phyloP scores from a whole-genome alignment of 176 grass and related monocot genomes.

The Carex cristatella region DNA sequence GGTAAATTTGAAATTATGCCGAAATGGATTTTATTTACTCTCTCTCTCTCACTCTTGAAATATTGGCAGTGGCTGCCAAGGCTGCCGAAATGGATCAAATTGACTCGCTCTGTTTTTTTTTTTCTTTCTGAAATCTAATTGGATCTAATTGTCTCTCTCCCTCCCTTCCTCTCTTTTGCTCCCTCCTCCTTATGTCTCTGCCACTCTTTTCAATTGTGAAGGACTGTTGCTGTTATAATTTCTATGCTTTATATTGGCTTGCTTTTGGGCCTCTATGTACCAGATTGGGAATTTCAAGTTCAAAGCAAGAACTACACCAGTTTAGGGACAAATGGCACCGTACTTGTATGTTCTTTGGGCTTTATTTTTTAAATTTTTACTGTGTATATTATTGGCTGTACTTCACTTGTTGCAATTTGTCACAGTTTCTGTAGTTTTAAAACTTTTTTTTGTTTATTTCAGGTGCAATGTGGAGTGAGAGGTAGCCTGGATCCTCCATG shows the following conservation, averaged over 20 bases:
- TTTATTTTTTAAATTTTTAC: neutral
- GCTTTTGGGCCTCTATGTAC: constrained; percentile 71
- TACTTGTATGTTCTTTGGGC: constrained; percentile 33
- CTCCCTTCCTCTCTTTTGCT: neutral
- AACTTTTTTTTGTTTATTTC: constrained; percentile 15
- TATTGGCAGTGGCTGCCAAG: too few species aligned
- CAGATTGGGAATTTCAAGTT: constrained; percentile 77
- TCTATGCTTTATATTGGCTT: constrained; percentile 59
- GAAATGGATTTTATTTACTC: neutral
- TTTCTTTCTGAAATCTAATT: too few species aligned
- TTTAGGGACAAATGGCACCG: constrained; percentile 16
- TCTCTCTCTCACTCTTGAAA: neutral
- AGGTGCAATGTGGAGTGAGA: constrained; percentile 74
- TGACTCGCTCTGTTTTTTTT: neutral
- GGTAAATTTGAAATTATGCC: neutral
- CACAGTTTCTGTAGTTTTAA: neutral
- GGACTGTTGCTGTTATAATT: constrained; percentile 55
- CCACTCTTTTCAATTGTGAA: constrained; percentile 29
- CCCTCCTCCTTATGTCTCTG: neutral
- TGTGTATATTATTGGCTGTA: neutral
- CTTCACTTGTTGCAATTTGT: neutral
- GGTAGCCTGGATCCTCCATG: constrained; percentile 86
- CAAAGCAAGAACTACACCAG: constrained; percentile 47
- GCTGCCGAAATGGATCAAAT: neutral
- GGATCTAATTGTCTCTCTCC: neutral